Evolutionary conservation across 768 basidiomycete genomes (phyloP), one percentile per base, ranked within the genome.

Genomic region (Pleurotus tuber-regium): DNA sequence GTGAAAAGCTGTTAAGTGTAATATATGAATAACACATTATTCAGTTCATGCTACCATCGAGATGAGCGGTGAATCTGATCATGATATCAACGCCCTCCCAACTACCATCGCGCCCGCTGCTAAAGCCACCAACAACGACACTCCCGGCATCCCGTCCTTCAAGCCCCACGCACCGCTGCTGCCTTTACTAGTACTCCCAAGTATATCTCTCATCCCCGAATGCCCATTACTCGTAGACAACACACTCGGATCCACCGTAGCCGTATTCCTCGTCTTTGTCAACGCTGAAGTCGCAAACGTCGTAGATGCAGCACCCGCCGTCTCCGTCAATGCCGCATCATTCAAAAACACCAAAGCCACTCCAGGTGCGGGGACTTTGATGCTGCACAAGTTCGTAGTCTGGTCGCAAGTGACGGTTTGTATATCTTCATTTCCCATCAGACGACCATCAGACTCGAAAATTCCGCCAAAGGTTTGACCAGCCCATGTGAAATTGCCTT

Each of bases 341-440:
- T 73, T 77, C 25, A 92, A 69, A 72, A 89, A 89, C 53, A 92
- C 86, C 39, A 92, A 73, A 1, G 88, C 88, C 54, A 86, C 83
- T 30, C 80, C 80, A 0, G 91, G 89, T 0, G 87, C 86, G 28
- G 79, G 77, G 40, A 92, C 79, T 6, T 73, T 73, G 43, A 92
- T 71, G 19, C 66, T 57, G 64, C 90, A 92, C 0, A 70, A 70
- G 57, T 79, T 78, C 49, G 70, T 68, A 4, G 64, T 62, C 29
- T 70, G 66, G 61, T 86, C 74, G 59, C 91, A 94, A 11, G 66
- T 57, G 29, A 92, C 74, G 0, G 78, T 84, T 51, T 78, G 69
- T 7, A 90, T 74, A 49, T 75, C 62, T 39, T 81, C 70, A 0
- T 63, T 59, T 40, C 87, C 87, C 40, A 70, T 69, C 23, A 83